Evolutionary conservation across 2,329 filamentous ascomycete genomes (phyloP).

Genomic region (Trichoderma oligosporum): DNA sequence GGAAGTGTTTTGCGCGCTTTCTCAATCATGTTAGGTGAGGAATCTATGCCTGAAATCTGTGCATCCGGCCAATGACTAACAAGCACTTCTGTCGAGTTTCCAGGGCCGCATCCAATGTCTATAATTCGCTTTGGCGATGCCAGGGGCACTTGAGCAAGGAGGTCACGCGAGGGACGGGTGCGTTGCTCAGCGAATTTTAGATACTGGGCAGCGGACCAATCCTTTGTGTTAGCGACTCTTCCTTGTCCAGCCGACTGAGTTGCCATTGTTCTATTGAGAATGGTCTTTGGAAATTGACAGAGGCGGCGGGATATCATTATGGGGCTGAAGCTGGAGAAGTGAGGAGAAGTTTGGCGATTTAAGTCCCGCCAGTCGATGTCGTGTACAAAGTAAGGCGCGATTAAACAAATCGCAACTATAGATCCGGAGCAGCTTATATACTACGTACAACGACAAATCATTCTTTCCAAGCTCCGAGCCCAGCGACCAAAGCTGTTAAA

Average conservation of each 20-base stretch:
- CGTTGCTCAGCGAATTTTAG: slow-evolving; percentile 52
- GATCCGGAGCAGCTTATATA: not conserved
- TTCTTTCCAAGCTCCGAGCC: not conserved
- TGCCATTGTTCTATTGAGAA: slow-evolving; percentile 12
- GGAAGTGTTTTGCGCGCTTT: slow-evolving; percentile 43
- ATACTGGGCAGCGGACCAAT: slow-evolving; percentile 56
- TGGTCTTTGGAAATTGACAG: not conserved
- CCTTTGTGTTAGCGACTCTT: slow-evolving; percentile 21
- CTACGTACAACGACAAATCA: not conserved
- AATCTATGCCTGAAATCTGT: slow-evolving; percentile 49
- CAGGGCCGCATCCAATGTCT: slow-evolving; percentile 59
- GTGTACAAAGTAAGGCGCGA: not conserved
- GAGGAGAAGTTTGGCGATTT: not conserved
- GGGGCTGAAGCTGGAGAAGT: not conserved
- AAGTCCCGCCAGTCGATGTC: not conserved
- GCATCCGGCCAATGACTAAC: slow-evolving; percentile 45
- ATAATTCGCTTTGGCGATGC: slow-evolving; percentile 42
- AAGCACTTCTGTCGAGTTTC: slow-evolving; percentile 53
- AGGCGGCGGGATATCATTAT: slow-evolving; percentile 5
- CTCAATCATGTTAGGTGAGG: slow-evolving; percentile 52
- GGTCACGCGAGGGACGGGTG: slow-evolving; percentile 50
- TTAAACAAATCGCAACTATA: not conserved
- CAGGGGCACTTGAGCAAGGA: slow-evolving; percentile 46
- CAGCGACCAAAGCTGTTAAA: not conserved
- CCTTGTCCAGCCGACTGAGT: not conserved